phyloP scores from a whole-genome alignment of 176 grass and related monocot species.

The Triticum dicoccoides region DNA sequence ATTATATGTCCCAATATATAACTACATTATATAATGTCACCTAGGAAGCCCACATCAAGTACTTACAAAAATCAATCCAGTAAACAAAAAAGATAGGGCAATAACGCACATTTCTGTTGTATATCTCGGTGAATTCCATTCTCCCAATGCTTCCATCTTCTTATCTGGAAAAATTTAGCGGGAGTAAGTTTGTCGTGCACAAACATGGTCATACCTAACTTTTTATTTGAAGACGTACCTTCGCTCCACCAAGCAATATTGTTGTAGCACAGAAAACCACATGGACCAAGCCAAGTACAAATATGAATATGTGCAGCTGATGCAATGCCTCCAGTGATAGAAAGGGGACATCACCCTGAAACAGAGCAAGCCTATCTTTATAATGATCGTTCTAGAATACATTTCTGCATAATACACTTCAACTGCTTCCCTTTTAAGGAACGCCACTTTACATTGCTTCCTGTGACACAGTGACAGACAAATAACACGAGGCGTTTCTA shows the following conservation, averaged over 20 bases:
- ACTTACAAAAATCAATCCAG: conserved; percentile 14
- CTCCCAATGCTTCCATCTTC: conserved; percentile 76
- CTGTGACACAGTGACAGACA: not conserved
- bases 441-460: not conserved
- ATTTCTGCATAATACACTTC: not conserved
- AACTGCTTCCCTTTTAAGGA: not conserved
- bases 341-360: conserved; percentile 75
- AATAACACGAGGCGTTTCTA: not conserved
- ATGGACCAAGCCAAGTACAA: conserved; percentile 80
- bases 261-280: conserved; percentile 72
- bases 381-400: conserved; percentile 8
- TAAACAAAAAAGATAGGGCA: conserved; percentile 30
- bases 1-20: conserved; percentile 9
- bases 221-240: conserved; percentile 40
- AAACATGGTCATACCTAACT: conserved; percentile 16
- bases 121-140: conserved; percentile 39
- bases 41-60: not conserved
- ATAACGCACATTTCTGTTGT: conserved; percentile 10
- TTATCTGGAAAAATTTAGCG: conserved; percentile 49
- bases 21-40: conserved; percentile 16
- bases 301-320: conserved; percentile 93
- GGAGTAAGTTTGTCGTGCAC: conserved; percentile 3
- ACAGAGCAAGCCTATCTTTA: conserved; percentile 21
- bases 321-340: conserved; percentile 83
- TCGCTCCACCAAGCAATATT: conserved; percentile 75